Conservation (phyloP, 208 protist genomes). For the Vickermania spadyakhi region DNA sequence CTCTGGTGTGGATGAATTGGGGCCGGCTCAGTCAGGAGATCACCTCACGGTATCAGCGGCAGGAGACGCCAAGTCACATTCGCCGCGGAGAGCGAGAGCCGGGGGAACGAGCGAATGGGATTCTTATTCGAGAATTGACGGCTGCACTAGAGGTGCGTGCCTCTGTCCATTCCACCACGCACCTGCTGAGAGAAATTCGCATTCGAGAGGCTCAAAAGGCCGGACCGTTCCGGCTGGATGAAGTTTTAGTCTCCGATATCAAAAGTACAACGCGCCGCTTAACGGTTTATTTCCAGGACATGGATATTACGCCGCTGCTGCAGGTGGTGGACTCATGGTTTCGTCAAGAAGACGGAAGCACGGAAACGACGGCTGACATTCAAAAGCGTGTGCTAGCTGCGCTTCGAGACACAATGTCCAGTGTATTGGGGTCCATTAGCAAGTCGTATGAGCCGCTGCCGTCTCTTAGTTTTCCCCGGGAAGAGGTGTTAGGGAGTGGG, state of each 20-base stretch:
- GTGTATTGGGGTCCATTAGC: not conserved
- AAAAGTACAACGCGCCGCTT: not conserved
- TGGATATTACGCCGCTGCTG: constrained; percentile 64
- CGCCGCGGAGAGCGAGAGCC: not conserved
- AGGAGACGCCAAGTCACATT: not conserved
- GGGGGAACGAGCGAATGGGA: not conserved
- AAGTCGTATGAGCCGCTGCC: not conserved
- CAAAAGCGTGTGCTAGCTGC: not conserved
- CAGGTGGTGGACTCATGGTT: constrained; percentile 17
- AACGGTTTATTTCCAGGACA: constrained; percentile 45
- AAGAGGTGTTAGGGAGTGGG: no score
- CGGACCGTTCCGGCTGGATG: not conserved
- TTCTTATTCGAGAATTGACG: not conserved
- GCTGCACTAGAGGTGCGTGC: not conserved
- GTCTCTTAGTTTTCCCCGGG: not conserved
- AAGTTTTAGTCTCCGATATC: not conserved
- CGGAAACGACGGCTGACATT: not conserved
- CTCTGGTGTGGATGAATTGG: constrained; percentile 9
- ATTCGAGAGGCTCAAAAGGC: no score
- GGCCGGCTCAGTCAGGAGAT: not conserved
- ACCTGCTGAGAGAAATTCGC: no score
- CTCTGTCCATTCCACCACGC: not conserved
- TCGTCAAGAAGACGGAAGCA: not conserved
- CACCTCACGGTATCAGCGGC: not conserved
- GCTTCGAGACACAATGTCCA: not conserved